A percentile compares a stretch with the other conserved stretches of the same genome.
These are phyloP conservation scores for Monosporascus ibericus DNA, from an alignment of 2,329 filamentous ascomycete genomes.

Conservation along the genomic window DNA sequence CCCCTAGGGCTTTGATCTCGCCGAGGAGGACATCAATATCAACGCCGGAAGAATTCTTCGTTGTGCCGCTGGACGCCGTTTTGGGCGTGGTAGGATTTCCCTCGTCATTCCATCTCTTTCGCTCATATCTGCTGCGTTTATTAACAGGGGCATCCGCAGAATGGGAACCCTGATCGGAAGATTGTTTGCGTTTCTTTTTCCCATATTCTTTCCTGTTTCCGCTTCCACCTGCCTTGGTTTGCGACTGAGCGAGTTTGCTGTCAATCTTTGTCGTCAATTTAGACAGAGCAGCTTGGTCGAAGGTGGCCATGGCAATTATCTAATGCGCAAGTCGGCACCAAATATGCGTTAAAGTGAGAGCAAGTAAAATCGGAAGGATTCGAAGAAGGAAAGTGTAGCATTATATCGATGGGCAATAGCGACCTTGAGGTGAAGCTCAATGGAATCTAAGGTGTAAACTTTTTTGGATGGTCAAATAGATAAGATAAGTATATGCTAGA, in stretches of 20 bases:
- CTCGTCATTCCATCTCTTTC: constrained; percentile 14
- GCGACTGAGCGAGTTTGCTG: constrained; percentile 38
- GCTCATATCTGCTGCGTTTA: constrained; percentile 11
- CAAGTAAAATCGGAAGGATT: too few species aligned
- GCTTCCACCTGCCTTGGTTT: constrained; percentile 19
- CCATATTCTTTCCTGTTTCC: constrained; percentile 16
- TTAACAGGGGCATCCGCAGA: constrained; percentile 16
- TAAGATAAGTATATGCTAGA: not conserved
- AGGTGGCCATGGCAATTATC: constrained; percentile 24
- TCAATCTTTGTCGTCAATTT: constrained; percentile 53
- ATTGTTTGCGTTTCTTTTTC: constrained; percentile 40
- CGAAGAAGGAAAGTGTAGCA: too few species aligned
- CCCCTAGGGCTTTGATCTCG: constrained; percentile 60
- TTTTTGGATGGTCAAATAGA: not conserved
- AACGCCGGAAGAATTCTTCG: constrained; percentile 17
- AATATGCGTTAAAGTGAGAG: too few species aligned
- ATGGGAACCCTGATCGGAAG: constrained; percentile 19
- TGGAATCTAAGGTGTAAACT: not conserved
- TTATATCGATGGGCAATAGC: too few species aligned
- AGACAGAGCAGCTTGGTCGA: constrained; percentile 45
- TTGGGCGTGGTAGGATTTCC: constrained; percentile 7
- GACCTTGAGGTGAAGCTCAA: too few species aligned
- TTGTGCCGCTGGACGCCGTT: constrained; percentile 6
- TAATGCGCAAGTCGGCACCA: not conserved
- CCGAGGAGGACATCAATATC: constrained; percentile 40